Evolutionary conservation across 768 basidiomycete genomes (phyloP).

Genomic region (Chalciporus pseudorubinellus): DNA sequence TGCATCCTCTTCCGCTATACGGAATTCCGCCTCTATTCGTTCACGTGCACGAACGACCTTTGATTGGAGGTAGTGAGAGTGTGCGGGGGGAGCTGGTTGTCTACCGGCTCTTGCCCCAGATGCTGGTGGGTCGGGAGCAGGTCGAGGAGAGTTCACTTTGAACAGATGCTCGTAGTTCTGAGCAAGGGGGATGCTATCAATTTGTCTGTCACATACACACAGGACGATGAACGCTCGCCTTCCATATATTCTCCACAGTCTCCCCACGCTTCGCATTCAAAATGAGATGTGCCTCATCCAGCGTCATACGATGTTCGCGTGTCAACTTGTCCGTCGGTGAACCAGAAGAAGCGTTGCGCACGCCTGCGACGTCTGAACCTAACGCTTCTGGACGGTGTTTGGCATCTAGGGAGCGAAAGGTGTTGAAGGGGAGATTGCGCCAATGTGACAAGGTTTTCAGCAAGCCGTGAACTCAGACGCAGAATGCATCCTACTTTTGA

Average conservation of each 20-base stretch:
- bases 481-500: conserved; percentile 67
- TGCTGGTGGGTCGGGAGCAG: conserved; percentile 47
- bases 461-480: neutral
- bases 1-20: conserved; percentile 26
- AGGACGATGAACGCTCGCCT: conserved; percentile 46
- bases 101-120: conserved; percentile 39
- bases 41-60: conserved; percentile 96
- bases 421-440: neutral
- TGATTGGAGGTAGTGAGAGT: conserved; percentile 93
- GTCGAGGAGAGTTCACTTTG: conserved; percentile 79
- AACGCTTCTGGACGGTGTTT: conserved; percentile 72
- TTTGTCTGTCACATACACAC: neutral
- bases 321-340: conserved; percentile 80
- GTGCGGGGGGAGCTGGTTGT: conserved; percentile 40
- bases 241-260: conserved; percentile 61
- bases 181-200: conserved; percentile 3
- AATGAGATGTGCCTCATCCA: conserved; percentile 93
- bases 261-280: conserved; percentile 83
- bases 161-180: conserved; percentile 95
- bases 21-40: conserved; percentile 87
- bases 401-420: conserved; percentile 59
- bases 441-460: neutral
- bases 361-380: conserved; percentile 69
- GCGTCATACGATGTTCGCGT: conserved; percentile 84
- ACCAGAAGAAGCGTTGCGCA: conserved; percentile 70